Evolutionary conservation across 257 asterid species (phyloP).

Genomic region (Solanum chaucha): DNA sequence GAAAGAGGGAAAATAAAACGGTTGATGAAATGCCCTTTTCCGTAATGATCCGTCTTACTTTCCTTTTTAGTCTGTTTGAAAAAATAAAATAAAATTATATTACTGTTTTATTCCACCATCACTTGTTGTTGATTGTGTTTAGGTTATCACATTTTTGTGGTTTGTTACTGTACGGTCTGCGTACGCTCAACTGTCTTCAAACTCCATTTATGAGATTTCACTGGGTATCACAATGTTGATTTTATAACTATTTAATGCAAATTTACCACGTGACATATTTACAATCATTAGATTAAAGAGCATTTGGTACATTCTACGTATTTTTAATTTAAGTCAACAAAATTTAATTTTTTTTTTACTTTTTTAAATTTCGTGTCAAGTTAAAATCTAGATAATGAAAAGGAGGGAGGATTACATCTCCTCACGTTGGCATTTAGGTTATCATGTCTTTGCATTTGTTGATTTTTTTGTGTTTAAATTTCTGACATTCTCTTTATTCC

Average conservation of each 20-base stretch:
- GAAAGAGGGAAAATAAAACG: neutral
- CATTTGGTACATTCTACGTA: neutral
- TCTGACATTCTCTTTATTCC: neutral
- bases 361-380: rapidly evolving
- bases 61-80: neutral
- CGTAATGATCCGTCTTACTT: neutral
- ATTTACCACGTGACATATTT: neutral
- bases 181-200: neutral
- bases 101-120: no score
- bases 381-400: neutral
- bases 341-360: neutral
- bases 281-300: neutral
- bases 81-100: no score
- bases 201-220: neutral
- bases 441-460: neutral
- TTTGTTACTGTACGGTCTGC: neutral
- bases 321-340: neutral
- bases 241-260: neutral
- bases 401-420: neutral
- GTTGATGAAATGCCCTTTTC: neutral
- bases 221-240: neutral
- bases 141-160: no score
- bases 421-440: neutral
- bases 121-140: no score
- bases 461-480: neutral